phyloP scores from a whole-genome alignment of 2,329 filamentous ascomycete species.

The Biscogniauxia mediterranea region DNA sequence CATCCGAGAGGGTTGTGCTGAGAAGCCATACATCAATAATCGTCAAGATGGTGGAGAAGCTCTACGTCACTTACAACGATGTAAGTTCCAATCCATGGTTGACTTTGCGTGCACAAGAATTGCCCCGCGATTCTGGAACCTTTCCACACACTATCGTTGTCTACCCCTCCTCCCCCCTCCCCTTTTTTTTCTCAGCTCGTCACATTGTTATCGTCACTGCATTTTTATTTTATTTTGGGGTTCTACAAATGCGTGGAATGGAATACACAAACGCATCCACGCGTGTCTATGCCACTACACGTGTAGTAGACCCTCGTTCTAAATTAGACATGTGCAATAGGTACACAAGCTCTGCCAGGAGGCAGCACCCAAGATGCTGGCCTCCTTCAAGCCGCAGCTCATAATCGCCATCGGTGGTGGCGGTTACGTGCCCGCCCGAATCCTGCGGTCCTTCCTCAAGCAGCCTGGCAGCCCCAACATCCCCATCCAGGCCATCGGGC shows the following conservation, averaged over 20 bases:
- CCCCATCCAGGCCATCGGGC: constrained; percentile 96
- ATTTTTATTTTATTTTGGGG: too few relatives aligned
- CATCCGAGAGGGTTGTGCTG: neutral
- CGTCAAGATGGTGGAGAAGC: constrained; percentile 73
- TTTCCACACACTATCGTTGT: neutral
- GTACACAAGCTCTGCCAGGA: constrained; percentile 96
- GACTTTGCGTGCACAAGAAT: constrained; percentile 3
- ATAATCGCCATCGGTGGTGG: constrained; percentile 98
- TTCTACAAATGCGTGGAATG: too few relatives aligned
- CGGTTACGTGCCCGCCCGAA: constrained; percentile 94
- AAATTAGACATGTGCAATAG: constrained; percentile 45
- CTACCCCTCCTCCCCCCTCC: too few relatives aligned
- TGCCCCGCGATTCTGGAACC: constrained; percentile 17
- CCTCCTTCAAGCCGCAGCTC: constrained; percentile 85
- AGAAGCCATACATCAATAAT: neutral
- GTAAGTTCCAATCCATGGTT: constrained; percentile 48
- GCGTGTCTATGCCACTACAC: neutral
- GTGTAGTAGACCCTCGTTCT: constrained; percentile 4
- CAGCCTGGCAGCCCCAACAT: constrained; percentile 85
- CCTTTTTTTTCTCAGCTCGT: neutral
- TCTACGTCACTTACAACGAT: constrained; percentile 92
- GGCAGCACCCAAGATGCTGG: constrained; percentile 76
- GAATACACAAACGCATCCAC: neutral
- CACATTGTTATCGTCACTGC: too few relatives aligned
- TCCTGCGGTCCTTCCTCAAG: constrained; percentile 97